Evolutionary conservation across 768 basidiomycete species (phyloP).

Genomic region (Suillus clintonianus): DNA sequence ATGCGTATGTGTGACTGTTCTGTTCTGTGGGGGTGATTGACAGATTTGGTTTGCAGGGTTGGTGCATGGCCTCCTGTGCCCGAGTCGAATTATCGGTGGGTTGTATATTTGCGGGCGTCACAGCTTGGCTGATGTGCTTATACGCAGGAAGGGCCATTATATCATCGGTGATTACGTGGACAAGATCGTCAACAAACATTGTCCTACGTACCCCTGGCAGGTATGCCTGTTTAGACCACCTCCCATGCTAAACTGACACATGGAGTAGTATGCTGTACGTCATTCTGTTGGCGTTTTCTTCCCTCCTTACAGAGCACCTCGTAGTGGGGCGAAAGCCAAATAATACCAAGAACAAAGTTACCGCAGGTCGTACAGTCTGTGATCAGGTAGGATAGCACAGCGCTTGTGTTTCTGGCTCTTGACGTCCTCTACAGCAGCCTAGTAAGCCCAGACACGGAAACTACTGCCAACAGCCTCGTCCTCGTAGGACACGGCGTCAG

Average conservation of each 20-base stretch:
- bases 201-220: conserved; percentile 72
- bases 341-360: conserved; percentile 66
- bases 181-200: conserved; percentile 60
- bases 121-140: conserved; percentile 14
- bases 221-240: conserved; percentile 43
- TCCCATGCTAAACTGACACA: conserved; percentile 13
- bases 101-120: not conserved
- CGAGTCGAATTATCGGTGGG: conserved; percentile 74
- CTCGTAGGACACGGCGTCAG: conserved; percentile 64
- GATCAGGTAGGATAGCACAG: conserved; percentile 53
- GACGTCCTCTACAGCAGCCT: conserved; percentile 54
- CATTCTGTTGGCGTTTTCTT: conserved; percentile 4
- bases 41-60: conserved; percentile 39
- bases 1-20: conserved; percentile 50
- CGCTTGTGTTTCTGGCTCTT: not conserved
- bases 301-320: conserved; percentile 2
- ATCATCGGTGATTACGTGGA: conserved; percentile 71
- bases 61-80: conserved; percentile 80
- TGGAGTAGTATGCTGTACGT: conserved; percentile 64
- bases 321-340: conserved; percentile 80
- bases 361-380: conserved; percentile 71
- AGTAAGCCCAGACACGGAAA: conserved; percentile 76
- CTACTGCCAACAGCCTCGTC: conserved; percentile 65
- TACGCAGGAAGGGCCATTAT: conserved; percentile 64
- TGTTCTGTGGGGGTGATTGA: not conserved